Conservation (phyloP, 805 yeast species). For the Wickerhamomyces hampshirensis region DNA sequence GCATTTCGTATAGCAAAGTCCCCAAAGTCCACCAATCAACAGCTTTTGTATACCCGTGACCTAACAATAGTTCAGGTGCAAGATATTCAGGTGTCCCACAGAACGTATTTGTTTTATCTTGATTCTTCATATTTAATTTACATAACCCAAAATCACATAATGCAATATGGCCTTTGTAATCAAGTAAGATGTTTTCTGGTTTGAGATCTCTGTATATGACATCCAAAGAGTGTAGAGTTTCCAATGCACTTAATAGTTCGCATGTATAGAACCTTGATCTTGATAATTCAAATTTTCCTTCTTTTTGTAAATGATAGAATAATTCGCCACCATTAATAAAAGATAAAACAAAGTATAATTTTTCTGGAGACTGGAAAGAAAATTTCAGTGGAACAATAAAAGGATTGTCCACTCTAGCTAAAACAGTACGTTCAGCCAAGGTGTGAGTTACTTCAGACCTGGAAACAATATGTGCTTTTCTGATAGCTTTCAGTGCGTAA, state of each 20-base stretch:
- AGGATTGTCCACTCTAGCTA: slow-evolving; percentile 90
- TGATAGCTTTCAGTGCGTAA: slow-evolving; percentile 88
- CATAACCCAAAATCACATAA: slow-evolving; percentile 96
- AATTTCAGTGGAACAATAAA: slow-evolving; percentile 95
- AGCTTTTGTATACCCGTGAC: slow-evolving; percentile 90
- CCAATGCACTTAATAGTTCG: slow-evolving; percentile 88
- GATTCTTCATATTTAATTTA: slow-evolving; percentile 88
- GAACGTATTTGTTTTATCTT: slow-evolving; percentile 86
- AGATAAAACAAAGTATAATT: slow-evolving; percentile 82
- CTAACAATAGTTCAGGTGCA: slow-evolving; percentile 89
- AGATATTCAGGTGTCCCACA: slow-evolving; percentile 98
- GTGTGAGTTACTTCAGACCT: slow-evolving; percentile 95
- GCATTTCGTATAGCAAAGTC: slow-evolving; percentile 88
- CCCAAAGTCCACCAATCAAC: slow-evolving; percentile 99
- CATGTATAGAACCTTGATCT: slow-evolving; percentile 93
- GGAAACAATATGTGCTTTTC: slow-evolving; percentile 92
- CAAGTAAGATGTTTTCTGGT: slow-evolving; percentile 92
- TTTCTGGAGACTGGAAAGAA: slow-evolving; percentile 96
- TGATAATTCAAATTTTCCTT: slow-evolving; percentile 83
- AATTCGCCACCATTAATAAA: slow-evolving; percentile 97
- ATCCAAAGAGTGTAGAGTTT: slow-evolving; percentile 83
- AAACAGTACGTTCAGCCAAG: slow-evolving; percentile 90
- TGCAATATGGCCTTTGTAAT: slow-evolving; percentile 97
- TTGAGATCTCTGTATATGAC: slow-evolving; percentile 94
- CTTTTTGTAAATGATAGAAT: slow-evolving; percentile 88